Evolutionary conservation across 1,284 basidiomycete species (phyloP).

Genomic region (Marasmius tenuissimus): DNA sequence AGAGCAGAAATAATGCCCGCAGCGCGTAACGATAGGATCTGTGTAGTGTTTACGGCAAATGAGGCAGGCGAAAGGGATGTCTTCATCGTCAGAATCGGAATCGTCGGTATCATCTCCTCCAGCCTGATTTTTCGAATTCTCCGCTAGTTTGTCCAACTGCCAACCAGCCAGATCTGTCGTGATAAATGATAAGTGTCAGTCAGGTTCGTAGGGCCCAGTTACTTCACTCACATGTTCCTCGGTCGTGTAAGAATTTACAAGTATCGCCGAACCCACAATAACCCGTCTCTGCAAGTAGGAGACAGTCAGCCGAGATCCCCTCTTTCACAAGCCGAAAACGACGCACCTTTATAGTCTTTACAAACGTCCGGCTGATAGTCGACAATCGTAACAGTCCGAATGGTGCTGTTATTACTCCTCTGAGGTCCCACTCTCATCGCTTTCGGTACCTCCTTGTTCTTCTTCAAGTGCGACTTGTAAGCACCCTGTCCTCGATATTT

Average conservation of each 20-base stretch:
- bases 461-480: conserved; percentile 83
- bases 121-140: conserved; percentile 59
- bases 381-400: conserved; percentile 91
- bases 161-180: conserved; percentile 90
- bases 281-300: conserved; percentile 76
- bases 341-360: conserved; percentile 96
- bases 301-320: conserved; percentile 20
- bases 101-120: conserved; percentile 56
- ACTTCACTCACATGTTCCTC: conserved; percentile 71
- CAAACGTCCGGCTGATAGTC: conserved; percentile 99
- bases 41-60: conserved; percentile 95
- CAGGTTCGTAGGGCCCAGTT: conserved; percentile 10
- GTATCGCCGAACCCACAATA: conserved; percentile 99
- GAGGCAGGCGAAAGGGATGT: conserved; percentile 96
- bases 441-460: conserved; percentile 77
- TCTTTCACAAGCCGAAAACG: conserved; percentile 2
- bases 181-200: conserved; percentile 22
- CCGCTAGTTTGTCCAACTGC: conserved; percentile 92
- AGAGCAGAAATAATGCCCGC: conserved; percentile 97
- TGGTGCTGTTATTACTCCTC: conserved; percentile 72
- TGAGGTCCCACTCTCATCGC: conserved; percentile 91
- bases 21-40: conserved; percentile 93
- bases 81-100: conserved; percentile 74
- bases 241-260: conserved; percentile 94
- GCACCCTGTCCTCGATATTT: conserved; percentile 84